Base-by-base conservation (phyloP, 208 protist genomes). In the Herpetomonas samuelpessoai region DNA sequence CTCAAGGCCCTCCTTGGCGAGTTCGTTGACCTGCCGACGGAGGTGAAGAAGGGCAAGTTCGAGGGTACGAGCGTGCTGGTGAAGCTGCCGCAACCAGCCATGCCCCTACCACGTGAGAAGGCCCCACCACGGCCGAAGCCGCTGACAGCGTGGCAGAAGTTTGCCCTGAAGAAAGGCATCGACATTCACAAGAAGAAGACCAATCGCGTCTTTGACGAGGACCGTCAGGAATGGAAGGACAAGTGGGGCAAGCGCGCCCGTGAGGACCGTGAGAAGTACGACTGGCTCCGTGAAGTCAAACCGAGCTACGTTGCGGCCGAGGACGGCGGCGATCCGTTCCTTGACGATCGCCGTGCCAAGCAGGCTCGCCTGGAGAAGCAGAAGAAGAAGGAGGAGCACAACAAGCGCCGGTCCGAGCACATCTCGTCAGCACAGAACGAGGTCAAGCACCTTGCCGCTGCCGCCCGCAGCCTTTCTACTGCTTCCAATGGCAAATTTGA, bases 401-500 rank as follows among this genome's bases (percentile, higher is more conserved):
- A 96, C 65, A 87, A 83, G 56, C 86, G 85, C 18, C 86, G 87
- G 57, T 81, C 83, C 2, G 84, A 91, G 76, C 79, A 88, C 62
- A 59, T 92, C 24, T 57, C 73, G 54, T 58, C 65, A 3, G 79
- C 88, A 6, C 78, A 89, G 73, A 81, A 90, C 38, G 83, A 93
- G 71, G 86, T 95, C 29, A 91, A 87, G 64, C 83, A 89, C 70
- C 73, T 97, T 21, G 62, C 71, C 21, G 72, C 83, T 14, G 83
- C 81, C 9, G 62, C 86, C 25, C 74, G 71, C 55, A 74, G 86
- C 56, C 68, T 97, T 22, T 54, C 87, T 49, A 97, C 92, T 2
- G 92, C 88, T 12, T 96, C 89, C n/a, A 97, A 95, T 62, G 88
- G 88, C 22, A 97, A 97, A 72, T 97, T 95, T 55, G 88, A 97